These are phyloP conservation scores for Globisporangium rhizosaccharum DNA, from an alignment of 352 stramenopile genomes.

Conservation along the genomic window DNA sequence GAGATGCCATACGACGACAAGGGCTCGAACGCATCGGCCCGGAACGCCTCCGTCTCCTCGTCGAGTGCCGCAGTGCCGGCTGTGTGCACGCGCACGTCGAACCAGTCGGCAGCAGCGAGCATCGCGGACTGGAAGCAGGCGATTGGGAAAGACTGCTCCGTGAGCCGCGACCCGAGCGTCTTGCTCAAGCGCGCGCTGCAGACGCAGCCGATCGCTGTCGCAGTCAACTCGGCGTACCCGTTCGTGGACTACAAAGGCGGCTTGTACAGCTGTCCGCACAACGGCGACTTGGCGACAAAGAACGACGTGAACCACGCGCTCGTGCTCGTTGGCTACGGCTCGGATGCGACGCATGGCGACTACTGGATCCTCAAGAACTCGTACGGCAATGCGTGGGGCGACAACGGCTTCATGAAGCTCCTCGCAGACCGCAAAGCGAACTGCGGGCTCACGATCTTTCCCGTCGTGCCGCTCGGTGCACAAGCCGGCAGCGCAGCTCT, in stretches of 20 bases:
- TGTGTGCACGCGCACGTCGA: constrained; percentile 8
- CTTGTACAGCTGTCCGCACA: constrained; percentile 63
- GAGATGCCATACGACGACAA: constrained; percentile 67
- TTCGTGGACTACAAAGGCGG: constrained; percentile 63
- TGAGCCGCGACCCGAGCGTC: constrained; percentile 37
- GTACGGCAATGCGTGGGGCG: constrained; percentile 61
- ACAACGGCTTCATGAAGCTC: constrained; percentile 59
- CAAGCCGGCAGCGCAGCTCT: constrained; percentile 22
- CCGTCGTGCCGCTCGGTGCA: constrained; percentile 55
- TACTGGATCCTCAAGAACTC: constrained; percentile 85
- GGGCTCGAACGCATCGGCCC: background rate
- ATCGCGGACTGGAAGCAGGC: constrained; percentile 65
- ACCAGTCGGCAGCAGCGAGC: constrained; percentile 46
- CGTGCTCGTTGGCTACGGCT: constrained; percentile 52
- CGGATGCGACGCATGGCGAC: constrained; percentile 37
- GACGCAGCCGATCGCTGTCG: constrained; percentile 59
- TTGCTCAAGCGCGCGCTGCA: constrained; percentile 53
- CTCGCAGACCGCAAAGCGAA: constrained; percentile 60
- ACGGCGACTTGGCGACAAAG: constrained; percentile 44
- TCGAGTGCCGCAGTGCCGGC: background rate
- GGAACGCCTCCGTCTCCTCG: no score
- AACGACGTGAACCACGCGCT: constrained; percentile 70
- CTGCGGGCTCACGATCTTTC: constrained; percentile 72
- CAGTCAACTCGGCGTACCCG: constrained; percentile 57
- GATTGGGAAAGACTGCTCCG: constrained; percentile 44